Base-by-base conservation (phyloP, 352 stramenopile genomes). In the Globisporangium nagaii region DNA sequence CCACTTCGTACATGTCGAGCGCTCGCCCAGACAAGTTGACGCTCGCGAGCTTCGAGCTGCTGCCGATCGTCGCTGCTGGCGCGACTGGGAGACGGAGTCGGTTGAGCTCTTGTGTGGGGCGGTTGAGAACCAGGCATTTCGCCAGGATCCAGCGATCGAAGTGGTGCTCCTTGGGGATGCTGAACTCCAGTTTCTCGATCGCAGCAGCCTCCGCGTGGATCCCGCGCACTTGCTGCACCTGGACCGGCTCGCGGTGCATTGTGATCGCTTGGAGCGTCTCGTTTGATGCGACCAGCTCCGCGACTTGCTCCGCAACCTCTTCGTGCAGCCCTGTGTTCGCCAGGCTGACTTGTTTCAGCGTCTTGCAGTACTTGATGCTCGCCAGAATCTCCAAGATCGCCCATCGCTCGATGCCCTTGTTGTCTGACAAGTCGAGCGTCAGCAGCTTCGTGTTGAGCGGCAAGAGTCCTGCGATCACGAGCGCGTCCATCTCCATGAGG, bases 121-220 rank as follows among this genome's bases (percentile, higher is more conserved):
- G 79, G 47, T 92, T 92, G 28, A 90, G 57, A 9, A 60, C 62
- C 13, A 92, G 61, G 39, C 77, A 88, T 46, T 87, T 88, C 1
- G 71, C 65, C 11, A 90, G 50, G 44, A 92, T 79, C 75, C 77
- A 90, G 22, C 56, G 60, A 56, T 92, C 82, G 22, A 90, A 68
- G 48, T 77, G 65, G 30, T 92, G 72, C 5, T 53, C 46, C 0
- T 51, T 28, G 0, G 65, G 28, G 1, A 85, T 62, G 0, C 28
- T 43, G 42, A 76, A 76, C 15, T 10, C 30, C 41, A 86, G 52
- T 10, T 19, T 56, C 22, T 80, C 63, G 0, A 70, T 56, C 4
- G 62, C 47, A 19, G 62, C 47, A 19, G 58, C 53, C 25, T 51
- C 44, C 17, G 40, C 34, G 13, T 65, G 60, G 24, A 70, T 74